phyloP scores from a whole-genome alignment of 73 alveolate species.

The Uronychia setigera region DNA sequence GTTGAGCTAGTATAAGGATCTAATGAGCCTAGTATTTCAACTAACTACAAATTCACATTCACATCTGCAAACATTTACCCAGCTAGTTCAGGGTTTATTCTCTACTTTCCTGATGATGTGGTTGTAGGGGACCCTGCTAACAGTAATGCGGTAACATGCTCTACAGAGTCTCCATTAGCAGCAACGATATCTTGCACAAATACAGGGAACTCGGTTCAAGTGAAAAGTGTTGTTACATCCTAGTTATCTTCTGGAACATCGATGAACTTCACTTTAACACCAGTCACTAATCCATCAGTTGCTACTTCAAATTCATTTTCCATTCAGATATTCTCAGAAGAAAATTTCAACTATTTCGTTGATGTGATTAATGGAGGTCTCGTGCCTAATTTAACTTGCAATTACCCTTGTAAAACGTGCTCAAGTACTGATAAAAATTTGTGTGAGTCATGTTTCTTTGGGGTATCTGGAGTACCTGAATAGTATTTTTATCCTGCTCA shows the following conservation, averaged over 20 bases:
- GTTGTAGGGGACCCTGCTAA: background rate
- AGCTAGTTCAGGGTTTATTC: background rate
- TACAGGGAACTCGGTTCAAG: background rate
- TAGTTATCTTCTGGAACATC: background rate
- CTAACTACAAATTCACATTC: conserved; percentile 13
- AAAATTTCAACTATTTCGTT: background rate
- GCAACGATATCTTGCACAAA: background rate
- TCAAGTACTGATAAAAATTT: background rate
- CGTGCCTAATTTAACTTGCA: conserved; percentile 10
- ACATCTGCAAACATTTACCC: conserved; percentile 10
- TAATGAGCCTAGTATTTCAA: background rate
- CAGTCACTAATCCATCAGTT: conserved; percentile 10
- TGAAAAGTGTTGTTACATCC: background rate
- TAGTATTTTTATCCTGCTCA: background rate
- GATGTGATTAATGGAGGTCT: conserved; percentile 7
- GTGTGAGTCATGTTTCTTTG: background rate
- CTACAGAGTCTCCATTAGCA: background rate
- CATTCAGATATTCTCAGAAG: background rate
- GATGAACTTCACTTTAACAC: background rate
- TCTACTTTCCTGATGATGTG: conserved; percentile 7
- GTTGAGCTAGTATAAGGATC: too few species aligned
- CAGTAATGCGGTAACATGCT: background rate
- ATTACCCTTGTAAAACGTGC: conserved; percentile 19
- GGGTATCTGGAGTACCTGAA: background rate
- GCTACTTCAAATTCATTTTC: background rate